Evolutionary conservation across 495 filamentous ascomycete species (phyloP).

Genomic region (Cercophora newfieldiana): DNA sequence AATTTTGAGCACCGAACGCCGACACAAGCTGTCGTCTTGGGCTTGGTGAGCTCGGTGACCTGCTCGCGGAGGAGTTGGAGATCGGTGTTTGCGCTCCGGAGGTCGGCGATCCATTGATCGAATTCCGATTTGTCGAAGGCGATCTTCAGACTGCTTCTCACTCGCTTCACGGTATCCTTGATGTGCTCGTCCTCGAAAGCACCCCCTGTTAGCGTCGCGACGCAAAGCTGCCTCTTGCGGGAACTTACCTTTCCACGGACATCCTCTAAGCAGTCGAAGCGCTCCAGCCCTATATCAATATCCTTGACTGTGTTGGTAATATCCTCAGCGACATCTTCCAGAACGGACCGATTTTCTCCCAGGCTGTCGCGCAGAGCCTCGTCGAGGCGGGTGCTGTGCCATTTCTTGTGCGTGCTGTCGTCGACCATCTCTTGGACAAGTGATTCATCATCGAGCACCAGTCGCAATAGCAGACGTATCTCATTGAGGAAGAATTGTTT

Average conservation of each 20-base stretch:
- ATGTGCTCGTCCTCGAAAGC: neutral
- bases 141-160: slow-evolving; percentile 12
- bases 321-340: slow-evolving; percentile 9
- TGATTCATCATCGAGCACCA: slow-evolving; percentile 12
- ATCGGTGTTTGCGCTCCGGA: slow-evolving; percentile 8
- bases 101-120: slow-evolving; percentile 3
- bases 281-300: neutral
- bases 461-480: slow-evolving; percentile 15
- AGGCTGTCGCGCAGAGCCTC: slow-evolving; percentile 2
- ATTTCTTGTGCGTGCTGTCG: slow-evolving; percentile 7
- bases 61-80: slow-evolving; percentile 11
- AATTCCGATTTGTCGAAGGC: slow-evolving; percentile 13
- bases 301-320: neutral
- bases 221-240: neutral
- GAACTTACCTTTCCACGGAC: slow-evolving; percentile 3
- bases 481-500: slow-evolving; percentile 25
- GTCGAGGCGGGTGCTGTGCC: slow-evolving; percentile 13
- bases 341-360: neutral
- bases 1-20: neutral
- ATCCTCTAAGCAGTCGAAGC: slow-evolving; percentile 12
- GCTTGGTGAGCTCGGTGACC: slow-evolving; percentile 2
- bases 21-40: neutral
- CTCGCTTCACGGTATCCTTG: slow-evolving; percentile 5
- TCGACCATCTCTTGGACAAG: slow-evolving; percentile 18
- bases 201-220: neutral